Evolutionary conservation across 2,329 filamentous ascomycete genomes (phyloP), one percentile per base, ranked within the genome.

Genomic region (Colletotrichum australisinense): DNA sequence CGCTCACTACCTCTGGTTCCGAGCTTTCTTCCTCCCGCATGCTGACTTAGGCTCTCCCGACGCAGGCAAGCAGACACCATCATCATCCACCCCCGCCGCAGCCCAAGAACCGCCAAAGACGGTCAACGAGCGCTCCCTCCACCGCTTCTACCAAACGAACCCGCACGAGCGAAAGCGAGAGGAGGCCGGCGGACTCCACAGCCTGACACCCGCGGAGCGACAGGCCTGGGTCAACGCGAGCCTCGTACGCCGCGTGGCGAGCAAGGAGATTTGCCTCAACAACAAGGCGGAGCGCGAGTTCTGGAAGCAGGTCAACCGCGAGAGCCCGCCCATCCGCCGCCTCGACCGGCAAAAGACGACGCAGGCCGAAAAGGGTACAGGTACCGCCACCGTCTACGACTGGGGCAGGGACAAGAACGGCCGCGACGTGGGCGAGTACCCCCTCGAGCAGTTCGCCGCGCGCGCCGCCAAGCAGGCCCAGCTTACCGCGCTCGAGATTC

Each of bases 261-360:
- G 82, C 72, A 81, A 79, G 63, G 77, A 77, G 12, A 76, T 85
- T 4, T 74, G 78, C 56, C 79, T 83, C 42, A 82, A 80, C 74
- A 82, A 84, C 79, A 89, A 89, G 79, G 80, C 86, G 30, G 86
- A 89, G 78, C 86, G 87, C 77, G 89, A 91, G 76, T 86, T 88
- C 78, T 91, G 89, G 89, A 89, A 88, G 80, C 82, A 84, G 59
- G 83, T 89, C 74, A 85, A 85, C 78, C 89, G 90, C 75, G 84
- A 87, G 60, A 84, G 81, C 69, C 82, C 90, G 16, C 87, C 88
- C 5, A 80, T 87, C 63, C 86, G 88, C 49, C 81, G 82, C 30
- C 81, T 87, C 22, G 78, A 80, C 26, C 59, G 60, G 38, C 69
- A 67, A 60, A 66, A 67, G 35, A 60, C 55, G 7, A 60, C 55